phyloP scores from a whole-genome alignment of 495 filamentous ascomycete species.

The Bryoglossum gracile region DNA sequence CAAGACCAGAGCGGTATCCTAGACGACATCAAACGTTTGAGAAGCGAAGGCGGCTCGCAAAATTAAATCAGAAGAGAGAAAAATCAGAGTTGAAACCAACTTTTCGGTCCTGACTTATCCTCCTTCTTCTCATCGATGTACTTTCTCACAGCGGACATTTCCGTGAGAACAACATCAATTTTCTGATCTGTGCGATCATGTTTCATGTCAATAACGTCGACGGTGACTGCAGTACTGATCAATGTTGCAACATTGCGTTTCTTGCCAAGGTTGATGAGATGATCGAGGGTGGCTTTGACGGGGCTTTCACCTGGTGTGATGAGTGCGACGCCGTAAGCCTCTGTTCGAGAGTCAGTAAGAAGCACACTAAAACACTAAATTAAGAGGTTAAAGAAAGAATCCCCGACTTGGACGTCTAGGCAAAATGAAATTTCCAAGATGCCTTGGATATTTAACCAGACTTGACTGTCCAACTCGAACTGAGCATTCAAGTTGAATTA shows the following conservation, averaged over 20 bases:
- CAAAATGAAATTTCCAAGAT: neutral
- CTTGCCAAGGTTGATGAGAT: neutral
- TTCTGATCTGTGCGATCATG: neutral
- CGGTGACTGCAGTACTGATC: neutral
- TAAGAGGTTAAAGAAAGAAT: no score
- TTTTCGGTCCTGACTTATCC: neutral
- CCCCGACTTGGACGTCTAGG: no score
- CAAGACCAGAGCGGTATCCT: no score
- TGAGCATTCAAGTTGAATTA: no score
- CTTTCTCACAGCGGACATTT: neutral
- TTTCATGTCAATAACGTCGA: neutral
- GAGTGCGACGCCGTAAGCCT: neutral
- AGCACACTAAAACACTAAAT: no score
- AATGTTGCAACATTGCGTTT: neutral
- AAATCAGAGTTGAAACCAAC: neutral
- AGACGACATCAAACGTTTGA: no score
- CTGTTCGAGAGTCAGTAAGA: no score
- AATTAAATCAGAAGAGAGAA: no score
- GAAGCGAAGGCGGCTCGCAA: no score
- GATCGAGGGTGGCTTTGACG: neutral
- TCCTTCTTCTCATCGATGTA: neutral
- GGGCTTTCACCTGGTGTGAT: neutral
- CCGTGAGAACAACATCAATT: neutral
- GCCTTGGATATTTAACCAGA: neutral
- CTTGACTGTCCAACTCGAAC: no score